Conservation (phyloP, 371 early-diverging fungal species). For the Mucor racemosus region DNA sequence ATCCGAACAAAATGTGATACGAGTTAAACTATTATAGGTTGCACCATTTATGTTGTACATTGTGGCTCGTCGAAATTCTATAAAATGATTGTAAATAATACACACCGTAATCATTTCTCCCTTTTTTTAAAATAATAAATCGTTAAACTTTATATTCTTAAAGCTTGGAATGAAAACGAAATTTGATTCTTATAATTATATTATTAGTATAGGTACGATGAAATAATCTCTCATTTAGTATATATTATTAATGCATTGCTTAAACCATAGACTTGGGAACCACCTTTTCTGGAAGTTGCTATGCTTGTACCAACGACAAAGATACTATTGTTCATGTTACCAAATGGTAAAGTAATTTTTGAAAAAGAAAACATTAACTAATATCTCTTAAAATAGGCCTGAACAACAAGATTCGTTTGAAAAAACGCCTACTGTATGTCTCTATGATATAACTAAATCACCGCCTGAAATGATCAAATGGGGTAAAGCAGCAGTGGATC, state of each 20-base stretch:
- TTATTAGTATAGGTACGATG: slow-evolving; percentile 10
- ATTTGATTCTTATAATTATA: background rate
- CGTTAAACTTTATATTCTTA: too few relatives aligned
- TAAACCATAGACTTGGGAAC: slow-evolving; percentile 13
- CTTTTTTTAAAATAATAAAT: too few relatives aligned
- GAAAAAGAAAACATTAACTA: too few relatives aligned
- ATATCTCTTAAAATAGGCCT: slow-evolving; percentile 4
- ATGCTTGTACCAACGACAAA: background rate
- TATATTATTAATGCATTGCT: background rate
- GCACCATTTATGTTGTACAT: background rate
- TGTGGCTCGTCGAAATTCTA: background rate
- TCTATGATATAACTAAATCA: background rate
- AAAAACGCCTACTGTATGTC: slow-evolving; percentile 17
- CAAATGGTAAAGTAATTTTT: background rate
- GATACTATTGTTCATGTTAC: slow-evolving; percentile 4
- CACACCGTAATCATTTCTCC: background rate
- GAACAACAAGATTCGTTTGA: slow-evolving; percentile 3
- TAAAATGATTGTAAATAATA: background rate
- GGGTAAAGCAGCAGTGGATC: slow-evolving; percentile 12
- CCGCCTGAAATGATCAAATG: slow-evolving; percentile 4
- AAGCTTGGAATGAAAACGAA: background rate
- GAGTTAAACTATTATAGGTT: too few relatives aligned
- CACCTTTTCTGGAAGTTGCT: slow-evolving; percentile 21
- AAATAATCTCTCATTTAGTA: too few relatives aligned
- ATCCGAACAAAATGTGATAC: too few relatives aligned